Conservation (phyloP, 495 filamentous ascomycete species). For the Penicillium atrosanguineum region DNA sequence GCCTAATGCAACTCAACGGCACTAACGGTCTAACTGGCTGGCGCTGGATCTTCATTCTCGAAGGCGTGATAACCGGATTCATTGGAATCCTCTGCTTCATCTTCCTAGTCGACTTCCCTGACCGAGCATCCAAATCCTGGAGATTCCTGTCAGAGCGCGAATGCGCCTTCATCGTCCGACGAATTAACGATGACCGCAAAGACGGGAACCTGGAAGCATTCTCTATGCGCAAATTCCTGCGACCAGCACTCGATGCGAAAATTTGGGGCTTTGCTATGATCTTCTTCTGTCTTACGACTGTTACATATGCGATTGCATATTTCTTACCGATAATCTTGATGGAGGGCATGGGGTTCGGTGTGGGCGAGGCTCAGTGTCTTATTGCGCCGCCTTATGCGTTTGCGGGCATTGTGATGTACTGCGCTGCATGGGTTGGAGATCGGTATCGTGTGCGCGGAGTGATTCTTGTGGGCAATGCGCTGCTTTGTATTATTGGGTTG, state of each 20-base stretch:
- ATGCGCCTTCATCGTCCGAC: slow-evolving; percentile 54
- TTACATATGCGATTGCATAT: slow-evolving; percentile 63
- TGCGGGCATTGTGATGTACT: slow-evolving; percentile 59
- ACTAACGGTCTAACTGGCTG: slow-evolving; percentile 51
- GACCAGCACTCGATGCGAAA: slow-evolving; percentile 50
- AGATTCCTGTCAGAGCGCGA: slow-evolving; percentile 49
- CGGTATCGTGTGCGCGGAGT: slow-evolving; percentile 55
- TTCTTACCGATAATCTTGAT: slow-evolving; percentile 65
- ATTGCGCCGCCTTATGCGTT: slow-evolving; percentile 61
- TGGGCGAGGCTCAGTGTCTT: slow-evolving; percentile 58
- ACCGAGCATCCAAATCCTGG: slow-evolving; percentile 51
- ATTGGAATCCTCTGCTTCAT: slow-evolving; percentile 46
- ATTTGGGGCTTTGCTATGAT: slow-evolving; percentile 62
- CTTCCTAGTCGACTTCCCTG: slow-evolving; percentile 60
- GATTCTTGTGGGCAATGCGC: slow-evolving; percentile 54
- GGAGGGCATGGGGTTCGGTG: slow-evolving; percentile 55
- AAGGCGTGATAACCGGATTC: slow-evolving; percentile 49
- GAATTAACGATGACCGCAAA: slow-evolving; percentile 56
- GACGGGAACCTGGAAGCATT: slow-evolving; percentile 54
- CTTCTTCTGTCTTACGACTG: slow-evolving; percentile 58
- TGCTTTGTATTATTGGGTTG: slow-evolving; percentile 50
- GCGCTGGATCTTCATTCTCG: slow-evolving; percentile 65
- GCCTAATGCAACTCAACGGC: slow-evolving; percentile 58
- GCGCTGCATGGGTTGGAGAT: slow-evolving; percentile 53
- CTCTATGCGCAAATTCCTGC: slow-evolving; percentile 47